Percentiles rank a stretch among this genome's conserved stretches.
Evolutionary conservation across 2,329 filamentous ascomycete genomes (phyloP).

Genomic region (Ophiostoma sp.): DNA sequence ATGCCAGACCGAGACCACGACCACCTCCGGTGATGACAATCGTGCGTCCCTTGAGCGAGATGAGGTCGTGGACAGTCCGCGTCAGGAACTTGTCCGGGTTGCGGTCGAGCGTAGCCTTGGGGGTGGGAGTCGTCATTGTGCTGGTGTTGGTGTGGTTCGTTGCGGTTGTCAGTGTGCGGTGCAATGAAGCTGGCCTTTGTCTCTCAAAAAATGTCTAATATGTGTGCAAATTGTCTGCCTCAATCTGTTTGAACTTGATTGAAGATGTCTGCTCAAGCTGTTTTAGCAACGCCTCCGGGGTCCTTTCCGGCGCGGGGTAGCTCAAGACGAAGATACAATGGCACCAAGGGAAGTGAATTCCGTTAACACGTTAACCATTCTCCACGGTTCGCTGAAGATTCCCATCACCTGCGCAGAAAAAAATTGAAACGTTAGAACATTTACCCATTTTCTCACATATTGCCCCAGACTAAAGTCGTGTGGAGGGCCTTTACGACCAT

Average conservation of each 20-base stretch:
- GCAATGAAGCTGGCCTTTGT: no score
- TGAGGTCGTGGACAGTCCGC: constrained; percentile 1
- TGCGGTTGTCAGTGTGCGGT: no score
- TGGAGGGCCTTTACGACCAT: no score
- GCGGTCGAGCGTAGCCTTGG: constrained; percentile 27
- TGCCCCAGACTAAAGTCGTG: no score
- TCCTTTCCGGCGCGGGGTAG: neutral
- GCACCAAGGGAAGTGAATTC: no score
- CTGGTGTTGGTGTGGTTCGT: neutral
- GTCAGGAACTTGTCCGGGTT: constrained; percentile 28
- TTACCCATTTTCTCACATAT: no score
- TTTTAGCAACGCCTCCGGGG: neutral
- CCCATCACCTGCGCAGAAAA: neutral
- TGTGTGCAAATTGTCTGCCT: neutral
- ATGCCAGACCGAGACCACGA: constrained; percentile 21
- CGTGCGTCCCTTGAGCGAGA: constrained; percentile 17
- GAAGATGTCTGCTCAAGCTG: neutral
- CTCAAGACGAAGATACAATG: neutral
- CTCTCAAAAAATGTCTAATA: neutral
- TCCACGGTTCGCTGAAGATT: no score
- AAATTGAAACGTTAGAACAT: no score
- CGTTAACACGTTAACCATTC: no score
- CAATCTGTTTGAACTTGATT: neutral
- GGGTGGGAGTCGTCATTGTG: neutral
- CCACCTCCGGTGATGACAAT: constrained; percentile 49